Evolutionary conservation across 2,329 filamentous ascomycete genomes (phyloP).

Genomic region (Hypomyces perniciosus): DNA sequence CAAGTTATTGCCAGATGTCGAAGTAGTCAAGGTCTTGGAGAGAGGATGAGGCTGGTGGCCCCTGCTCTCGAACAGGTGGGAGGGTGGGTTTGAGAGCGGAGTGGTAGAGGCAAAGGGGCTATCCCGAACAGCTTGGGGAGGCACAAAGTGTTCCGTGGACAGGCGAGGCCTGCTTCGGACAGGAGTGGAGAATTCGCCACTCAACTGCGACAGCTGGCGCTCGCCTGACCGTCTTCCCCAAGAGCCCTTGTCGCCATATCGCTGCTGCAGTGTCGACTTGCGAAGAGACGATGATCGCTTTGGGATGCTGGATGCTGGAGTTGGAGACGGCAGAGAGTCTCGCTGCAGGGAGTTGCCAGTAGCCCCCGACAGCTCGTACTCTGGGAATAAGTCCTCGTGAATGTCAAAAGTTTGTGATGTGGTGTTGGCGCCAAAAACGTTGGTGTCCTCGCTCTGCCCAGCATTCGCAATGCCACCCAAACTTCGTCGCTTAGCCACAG

Average conservation of each 20-base stretch:
- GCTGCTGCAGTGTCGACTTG: conserved; percentile 82
- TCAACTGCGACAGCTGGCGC: conserved; percentile 46
- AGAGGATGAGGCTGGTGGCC: conserved; percentile 68
- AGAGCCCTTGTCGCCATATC: conserved; percentile 62
- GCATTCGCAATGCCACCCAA: conserved; percentile 67
- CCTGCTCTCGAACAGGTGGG: conserved; percentile 42
- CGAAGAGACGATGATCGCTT: conserved; percentile 72
- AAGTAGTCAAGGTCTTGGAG: conserved; percentile 80
- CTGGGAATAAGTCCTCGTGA: conserved; percentile 41
- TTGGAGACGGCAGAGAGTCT: conserved; percentile 39
- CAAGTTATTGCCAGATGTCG: conserved; percentile 74
- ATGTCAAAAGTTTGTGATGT: conserved; percentile 45
- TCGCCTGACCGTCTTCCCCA: conserved; percentile 56
- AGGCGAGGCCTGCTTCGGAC: conserved; percentile 62
- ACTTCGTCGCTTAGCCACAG: conserved; percentile 85
- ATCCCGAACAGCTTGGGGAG: conserved; percentile 55
- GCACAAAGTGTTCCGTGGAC: conserved; percentile 72
- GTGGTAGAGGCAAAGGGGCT: conserved; percentile 55
- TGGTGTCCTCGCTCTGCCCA: conserved; percentile 53
- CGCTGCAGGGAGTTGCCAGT: conserved; percentile 25
- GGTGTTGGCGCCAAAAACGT: conserved; percentile 63
- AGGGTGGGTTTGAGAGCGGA: conserved; percentile 47
- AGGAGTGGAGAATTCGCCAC: conserved; percentile 51
- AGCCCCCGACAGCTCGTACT: conserved; percentile 48
- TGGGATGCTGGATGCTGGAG: conserved; percentile 49